phyloP scores from a whole-genome alignment of 441 rosid genomes.

The Erysimum pusillum region DNA sequence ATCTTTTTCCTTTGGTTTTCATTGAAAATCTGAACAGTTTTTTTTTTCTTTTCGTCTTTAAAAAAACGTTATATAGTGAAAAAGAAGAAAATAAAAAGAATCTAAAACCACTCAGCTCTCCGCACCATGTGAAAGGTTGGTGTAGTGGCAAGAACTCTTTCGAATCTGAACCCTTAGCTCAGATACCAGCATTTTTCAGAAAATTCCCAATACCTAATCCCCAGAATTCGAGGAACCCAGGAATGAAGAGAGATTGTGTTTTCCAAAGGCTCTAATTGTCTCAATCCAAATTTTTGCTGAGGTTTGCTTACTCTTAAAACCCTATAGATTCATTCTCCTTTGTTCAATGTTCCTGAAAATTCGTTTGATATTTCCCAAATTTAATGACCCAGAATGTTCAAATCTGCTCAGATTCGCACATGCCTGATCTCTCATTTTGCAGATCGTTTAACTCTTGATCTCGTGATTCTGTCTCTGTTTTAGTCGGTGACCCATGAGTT shows the following conservation, averaged over 20 bases:
- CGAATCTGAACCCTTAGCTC: constrained; percentile 42
- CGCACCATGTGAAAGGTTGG: constrained; percentile 51
- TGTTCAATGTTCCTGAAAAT: not conserved
- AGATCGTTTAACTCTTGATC: constrained; percentile 34
- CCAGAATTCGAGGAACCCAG: constrained; percentile 8
- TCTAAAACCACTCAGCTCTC: constrained; percentile 45
- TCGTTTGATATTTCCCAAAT: not conserved
- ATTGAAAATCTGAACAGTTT: constrained; percentile 25
- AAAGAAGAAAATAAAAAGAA: constrained; percentile 16
- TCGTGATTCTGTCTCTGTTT: constrained; percentile 18
- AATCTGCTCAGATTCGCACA: constrained; percentile 41
- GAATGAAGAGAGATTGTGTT: constrained; percentile 23
- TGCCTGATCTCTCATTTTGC: constrained; percentile 33
- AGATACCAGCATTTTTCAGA: constrained; percentile 26
- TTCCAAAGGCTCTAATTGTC: constrained; percentile 24
- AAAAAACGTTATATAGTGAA: constrained; percentile 30
- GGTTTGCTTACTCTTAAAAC: constrained; percentile 46
- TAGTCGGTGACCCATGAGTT: constrained; percentile 41
- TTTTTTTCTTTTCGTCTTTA: not conserved
- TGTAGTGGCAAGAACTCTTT: constrained; percentile 48
- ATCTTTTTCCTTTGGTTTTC: constrained; percentile 22
- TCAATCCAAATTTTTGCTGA: constrained; percentile 28
- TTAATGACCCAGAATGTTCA: constrained; percentile 5
- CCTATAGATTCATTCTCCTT: constrained; percentile 19
- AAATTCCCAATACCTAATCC: constrained; percentile 19